Evolutionary conservation across 2,329 filamentous ascomycete genomes (phyloP).

Genomic region (Delphinella strobiligena): DNA sequence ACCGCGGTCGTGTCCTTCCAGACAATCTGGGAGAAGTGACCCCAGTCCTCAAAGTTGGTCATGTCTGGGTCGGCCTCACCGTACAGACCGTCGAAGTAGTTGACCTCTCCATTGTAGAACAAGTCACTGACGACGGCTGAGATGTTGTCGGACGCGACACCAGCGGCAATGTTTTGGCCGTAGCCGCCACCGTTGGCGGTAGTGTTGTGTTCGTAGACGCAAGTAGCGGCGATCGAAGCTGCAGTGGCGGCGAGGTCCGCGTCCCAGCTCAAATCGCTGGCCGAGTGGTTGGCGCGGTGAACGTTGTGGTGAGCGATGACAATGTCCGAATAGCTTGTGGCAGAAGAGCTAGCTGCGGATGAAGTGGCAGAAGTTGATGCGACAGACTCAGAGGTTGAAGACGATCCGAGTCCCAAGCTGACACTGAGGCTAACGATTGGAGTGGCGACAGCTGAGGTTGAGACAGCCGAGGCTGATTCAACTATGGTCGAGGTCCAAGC

Average conservation of each 20-base stretch:
- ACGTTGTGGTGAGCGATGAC: slow-evolving; percentile 69
- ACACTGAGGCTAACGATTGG: background rate
- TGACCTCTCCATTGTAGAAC: slow-evolving; percentile 80
- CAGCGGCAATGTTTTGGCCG: slow-evolving; percentile 84
- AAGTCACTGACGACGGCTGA: slow-evolving; percentile 61
- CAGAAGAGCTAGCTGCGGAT: slow-evolving; percentile 5
- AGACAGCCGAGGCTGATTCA: slow-evolving; percentile 5
- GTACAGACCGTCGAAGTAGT: slow-evolving; percentile 44
- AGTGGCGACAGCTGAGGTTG: background rate
- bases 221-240: slow-evolving; percentile 48
- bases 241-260: slow-evolving; percentile 52
- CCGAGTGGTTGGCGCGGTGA: slow-evolving; percentile 74
- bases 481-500: too few relatives aligned
- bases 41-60: slow-evolving; percentile 52
- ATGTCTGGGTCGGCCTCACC: slow-evolving; percentile 48
- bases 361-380: slow-evolving; percentile 3
- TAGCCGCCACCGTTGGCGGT: slow-evolving; percentile 51
- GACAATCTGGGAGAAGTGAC: slow-evolving; percentile 66
- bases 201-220: slow-evolving; percentile 66
- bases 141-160: slow-evolving; percentile 44
- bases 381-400: slow-evolving; percentile 1
- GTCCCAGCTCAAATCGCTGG: slow-evolving; percentile 53
- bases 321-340: slow-evolving; percentile 22
- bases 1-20: slow-evolving; percentile 52
- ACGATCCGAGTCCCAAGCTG: background rate